Evolutionary conservation across 805 yeast genomes (phyloP), one percentile per base, ranked within the genome.

Genomic region (Clavispora asparagi): DNA sequence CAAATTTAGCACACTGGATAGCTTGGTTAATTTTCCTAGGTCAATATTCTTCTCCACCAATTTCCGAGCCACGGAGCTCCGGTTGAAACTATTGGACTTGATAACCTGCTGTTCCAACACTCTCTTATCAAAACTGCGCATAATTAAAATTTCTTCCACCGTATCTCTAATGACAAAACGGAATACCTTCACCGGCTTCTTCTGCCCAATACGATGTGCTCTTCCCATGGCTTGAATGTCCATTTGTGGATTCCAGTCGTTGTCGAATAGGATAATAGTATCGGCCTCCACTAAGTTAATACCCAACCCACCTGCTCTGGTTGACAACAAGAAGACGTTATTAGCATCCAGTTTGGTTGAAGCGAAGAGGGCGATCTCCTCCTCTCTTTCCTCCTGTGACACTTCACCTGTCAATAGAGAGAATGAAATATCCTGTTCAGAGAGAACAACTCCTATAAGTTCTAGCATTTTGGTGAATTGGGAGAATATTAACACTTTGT

Each of bases 171-270:
- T 77, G 14, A 90, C 83, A 23, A 94, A 73, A 50, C 98, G 75
- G 60, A 84, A 88, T 1, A 92, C 78, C 19, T 87, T 73, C 5
- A 91, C 96, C 1, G 97, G 97, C 45, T 78, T 81, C 1, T 70
- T 74, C 62, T 92, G 99, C 0, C 98, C 98, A 45, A 94, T 88
- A 59, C 99, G 73, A 61, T 92, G 98, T 11, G 87, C 95, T 45
- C 99, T 74, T 57, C 91, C 98, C 81, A 92, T 92, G 0, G 98
- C 98, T 62, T 92, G 99, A 42, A 90, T 69, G 65, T 92, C 98
- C 51, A 89, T 95, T 60, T 92, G 97, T 0, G 98, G 99, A 58
- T 92, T 92, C 96, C 97, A 92, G 60, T 92, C 99, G 46, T 89
- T 85, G 59, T 92, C 99, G 60, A 88, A 90, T 10, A 92, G 57